Base-by-base conservation (phyloP, 495 filamentous ascomycete species). In the Hyaloscypha hepaticicola region DNA sequence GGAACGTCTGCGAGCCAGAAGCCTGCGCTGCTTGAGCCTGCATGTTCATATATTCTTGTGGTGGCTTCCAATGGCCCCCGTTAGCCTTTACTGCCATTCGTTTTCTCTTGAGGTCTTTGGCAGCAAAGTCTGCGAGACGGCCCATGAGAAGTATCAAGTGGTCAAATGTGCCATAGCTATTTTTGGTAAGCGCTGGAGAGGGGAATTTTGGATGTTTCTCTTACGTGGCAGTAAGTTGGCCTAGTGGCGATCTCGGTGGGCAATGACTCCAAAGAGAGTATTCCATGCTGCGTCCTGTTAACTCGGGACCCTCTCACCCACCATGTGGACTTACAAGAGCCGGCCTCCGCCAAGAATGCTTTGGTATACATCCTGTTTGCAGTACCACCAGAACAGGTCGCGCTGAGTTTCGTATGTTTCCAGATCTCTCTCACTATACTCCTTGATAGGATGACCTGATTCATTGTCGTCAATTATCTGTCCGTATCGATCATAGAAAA, bases 341-440 rank as follows among this genome's bases (percentile, higher is more conserved):
- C 82, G 80, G 64, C 92, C 91, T 2, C 91, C 95, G 69, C 95
- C 94, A 38, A 99, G 77, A 63, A 97, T 82, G 71, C 92, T 93
- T 74, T 97, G 94, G 69, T 93, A 91, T 6, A 88, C 84, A 76
- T 99, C 95, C 76, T 96, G 93, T 76, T 96, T 96, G 60, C 82
- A 87, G 75, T 89, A 99, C 92, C 92, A 98, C 95, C 95, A 99
- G 77, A 90, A 96, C 29, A 99, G 79, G 76, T 99, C 95, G 60
- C 88, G 85, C 59, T 96, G 83, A 41, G 90, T 84, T 72, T 92
- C 86, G 70, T 90, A 96, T 26, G 78, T 84, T 65, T 93, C 90
- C 56, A 93, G 82, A 55, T 95, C 91, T 61, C 86, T 88, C 22
- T 85, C 80, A 3, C 86, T 85, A 49, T 88, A 86, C n/a, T 57